Evolutionary conservation across 768 basidiomycete species (phyloP), one percentile per base, ranked within the genome.

Genomic region (Xerocomus brunneocitrinus): DNA sequence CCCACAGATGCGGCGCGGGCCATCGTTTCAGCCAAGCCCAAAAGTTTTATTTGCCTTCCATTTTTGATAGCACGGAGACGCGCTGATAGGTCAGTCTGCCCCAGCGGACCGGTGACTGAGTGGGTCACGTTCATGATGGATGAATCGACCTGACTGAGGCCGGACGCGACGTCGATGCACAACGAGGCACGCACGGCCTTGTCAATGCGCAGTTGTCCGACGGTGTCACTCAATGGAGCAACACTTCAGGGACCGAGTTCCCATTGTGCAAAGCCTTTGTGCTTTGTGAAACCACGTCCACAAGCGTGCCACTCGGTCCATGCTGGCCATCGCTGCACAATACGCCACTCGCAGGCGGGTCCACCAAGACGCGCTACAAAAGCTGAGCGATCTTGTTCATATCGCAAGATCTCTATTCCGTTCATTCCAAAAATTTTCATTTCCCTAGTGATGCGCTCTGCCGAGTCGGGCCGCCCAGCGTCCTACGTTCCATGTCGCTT

Each of bases 401-500:
- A 10, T 44, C 39, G 39, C 39, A 24, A 40, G 39, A 40, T 40
- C 22, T 9, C 43, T 40, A 5, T 25, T 8, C 35, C 46, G 36
- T 42, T 30, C 31, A 35, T 53, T 56, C 39, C 42, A 27, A 19
- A 22, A 22, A 10, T 41, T 41, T n/a, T 24, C 35, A 28, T 43
- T 40, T 30, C 47, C 30, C 39, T 8, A 6, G 41, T 25, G 25
- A 63, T 64, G 59, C 27, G 53, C 27, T 27, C 49, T 2, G 38
- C 25, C 49, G 49, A 56, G 30, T 31, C 54, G 1, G 34, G 25
- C 6, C 46, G 49, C 43, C 25, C 54, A 46, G 36, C 49, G 5
- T 58, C 59, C 39, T 66, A 55, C 6, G 34, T 57, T 25, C 64
- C 64, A 8, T 57, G 42, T 41, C 57, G 53, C 19, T 63, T 53